These are phyloP conservation scores for Panicum virgatum DNA, from an alignment of 202 grass and related monocot species.

Conservation along the genomic window DNA sequence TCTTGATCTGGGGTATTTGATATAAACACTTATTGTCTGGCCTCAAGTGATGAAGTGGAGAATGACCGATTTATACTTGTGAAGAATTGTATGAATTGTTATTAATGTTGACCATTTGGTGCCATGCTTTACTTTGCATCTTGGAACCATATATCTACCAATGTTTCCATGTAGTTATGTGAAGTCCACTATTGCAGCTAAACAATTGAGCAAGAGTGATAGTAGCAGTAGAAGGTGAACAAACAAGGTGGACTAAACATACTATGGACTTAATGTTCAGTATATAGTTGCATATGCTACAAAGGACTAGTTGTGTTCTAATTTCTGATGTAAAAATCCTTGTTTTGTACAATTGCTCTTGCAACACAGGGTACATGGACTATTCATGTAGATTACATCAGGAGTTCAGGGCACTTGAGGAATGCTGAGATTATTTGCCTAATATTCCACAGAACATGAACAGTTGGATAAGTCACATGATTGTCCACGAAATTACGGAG, in stretches of 20 bases:
- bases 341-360: not conserved
- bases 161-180: constrained; percentile 24
- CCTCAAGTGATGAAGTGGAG: constrained; percentile 31
- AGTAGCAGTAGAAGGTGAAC: constrained; percentile 7
- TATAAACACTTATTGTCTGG: constrained; percentile 3
- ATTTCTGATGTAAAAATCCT: not conserved
- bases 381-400: constrained; percentile 13
- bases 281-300: constrained; percentile 2
- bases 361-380: not conserved
- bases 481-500: constrained; percentile 8
- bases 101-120: constrained; percentile 2
- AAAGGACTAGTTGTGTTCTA: not conserved
- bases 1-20: not conserved
- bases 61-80: not conserved
- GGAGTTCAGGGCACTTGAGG: constrained; percentile 9
- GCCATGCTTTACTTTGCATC: constrained; percentile 8
- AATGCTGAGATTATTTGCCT: constrained; percentile 20
- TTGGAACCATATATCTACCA: constrained; percentile 4
- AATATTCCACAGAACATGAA: not conserved
- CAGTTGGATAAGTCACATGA: not conserved
- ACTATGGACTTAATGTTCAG: not conserved
- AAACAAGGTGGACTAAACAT: not conserved
- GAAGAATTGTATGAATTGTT: not conserved
- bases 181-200: constrained; percentile 9
- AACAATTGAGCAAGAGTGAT: constrained; percentile 5